Base-by-base conservation (phyloP, 768 basidiomycete genomes). In the Leucocoprinus leucothites region DNA sequence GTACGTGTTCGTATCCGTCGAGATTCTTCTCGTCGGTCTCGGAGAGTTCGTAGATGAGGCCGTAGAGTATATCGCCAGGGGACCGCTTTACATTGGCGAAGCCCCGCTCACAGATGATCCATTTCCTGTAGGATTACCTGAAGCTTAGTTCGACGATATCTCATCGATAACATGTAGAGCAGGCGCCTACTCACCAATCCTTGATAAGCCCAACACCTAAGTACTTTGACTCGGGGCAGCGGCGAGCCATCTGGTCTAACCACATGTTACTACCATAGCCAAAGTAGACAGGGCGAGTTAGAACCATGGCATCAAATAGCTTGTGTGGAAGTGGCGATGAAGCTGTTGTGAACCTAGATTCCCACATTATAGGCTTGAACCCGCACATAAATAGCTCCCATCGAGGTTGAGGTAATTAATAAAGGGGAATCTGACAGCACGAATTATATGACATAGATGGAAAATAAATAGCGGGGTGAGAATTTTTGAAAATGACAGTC, bases 181-280 rank as follows among this genome's bases (percentile, higher is more conserved):
- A 36, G 26, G 46, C 31, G 22, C 26, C 18, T 9, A 57, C 72
- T 65, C 44, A 75, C 79, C 80, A 80, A 56, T 74, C 66, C n/a
- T 58, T 45, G 42, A 79, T 61, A 16, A 60, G 51, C 1, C 70
- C 78, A 18, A 74, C 62, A 4, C 78, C 78, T 21, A 76, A 51
- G 43, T 69, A 73, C 31, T 64, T 69, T 57, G 66, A 74, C 2
- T 74, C 69, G 16, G 77, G 76, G 53, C 79, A 80, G 11, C 78
- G 68, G 16, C 65, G 63, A 25, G 65, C 63, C 80, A 80, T 81
- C 62, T 80, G 79, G 26, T 78, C 71, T 31, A 67, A 66, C 75
- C 77, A 80, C 36, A 80, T 66, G 52, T 81, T 81, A 61, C 75
- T 77, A 4, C 80, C 80, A 64, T 79, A 80, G 38, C 69, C 78